Conservation (phyloP, 2,329 filamentous ascomycete species). For the Aspergillus fumigatus region DNA sequence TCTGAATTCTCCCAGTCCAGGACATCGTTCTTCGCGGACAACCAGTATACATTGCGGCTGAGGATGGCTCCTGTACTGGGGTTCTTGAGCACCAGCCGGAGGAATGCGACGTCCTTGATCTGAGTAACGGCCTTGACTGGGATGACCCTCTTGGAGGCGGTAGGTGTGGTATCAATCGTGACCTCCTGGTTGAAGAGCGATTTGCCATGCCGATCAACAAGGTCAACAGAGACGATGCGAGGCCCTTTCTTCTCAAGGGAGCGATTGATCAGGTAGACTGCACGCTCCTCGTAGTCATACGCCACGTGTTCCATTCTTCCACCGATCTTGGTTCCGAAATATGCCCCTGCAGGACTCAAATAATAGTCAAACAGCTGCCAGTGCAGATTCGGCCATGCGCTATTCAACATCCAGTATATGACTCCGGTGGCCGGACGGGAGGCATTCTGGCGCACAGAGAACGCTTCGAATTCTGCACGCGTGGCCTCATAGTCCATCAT, state of each 20-base stretch:
- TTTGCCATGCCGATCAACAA: slow-evolving; percentile 48
- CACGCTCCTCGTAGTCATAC: slow-evolving; percentile 48
- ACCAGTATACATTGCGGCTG: slow-evolving; percentile 60
- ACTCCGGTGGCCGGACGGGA: slow-evolving; percentile 54
- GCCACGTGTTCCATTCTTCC: slow-evolving; percentile 50
- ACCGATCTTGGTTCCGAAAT: slow-evolving; percentile 56
- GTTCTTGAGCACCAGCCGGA: slow-evolving; percentile 48
- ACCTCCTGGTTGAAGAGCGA: slow-evolving; percentile 33
- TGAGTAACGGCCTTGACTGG: slow-evolving; percentile 28
- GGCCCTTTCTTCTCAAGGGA: slow-evolving; percentile 37
- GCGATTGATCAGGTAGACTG: slow-evolving; percentile 54
- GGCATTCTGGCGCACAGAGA: slow-evolving; percentile 48
- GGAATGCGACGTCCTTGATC: slow-evolving; percentile 44
- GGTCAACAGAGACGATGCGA: slow-evolving; percentile 46
- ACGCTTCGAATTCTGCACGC: slow-evolving; percentile 56
- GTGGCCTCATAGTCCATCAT: slow-evolving; percentile 63
- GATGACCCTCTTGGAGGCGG: slow-evolving; percentile 39
- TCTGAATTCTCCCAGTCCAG: slow-evolving; percentile 54
- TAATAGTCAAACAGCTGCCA: slow-evolving; percentile 65
- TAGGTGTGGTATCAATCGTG: slow-evolving; percentile 40
- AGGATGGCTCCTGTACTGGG: slow-evolving; percentile 26
- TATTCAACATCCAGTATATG: slow-evolving; percentile 66
- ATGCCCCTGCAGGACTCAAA: slow-evolving; percentile 53
- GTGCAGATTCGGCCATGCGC: slow-evolving; percentile 61
- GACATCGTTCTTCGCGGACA: slow-evolving; percentile 44